Base-by-base conservation (phyloP, 1,139 yeast genomes). In the Meyerozyma elateridarum region DNA sequence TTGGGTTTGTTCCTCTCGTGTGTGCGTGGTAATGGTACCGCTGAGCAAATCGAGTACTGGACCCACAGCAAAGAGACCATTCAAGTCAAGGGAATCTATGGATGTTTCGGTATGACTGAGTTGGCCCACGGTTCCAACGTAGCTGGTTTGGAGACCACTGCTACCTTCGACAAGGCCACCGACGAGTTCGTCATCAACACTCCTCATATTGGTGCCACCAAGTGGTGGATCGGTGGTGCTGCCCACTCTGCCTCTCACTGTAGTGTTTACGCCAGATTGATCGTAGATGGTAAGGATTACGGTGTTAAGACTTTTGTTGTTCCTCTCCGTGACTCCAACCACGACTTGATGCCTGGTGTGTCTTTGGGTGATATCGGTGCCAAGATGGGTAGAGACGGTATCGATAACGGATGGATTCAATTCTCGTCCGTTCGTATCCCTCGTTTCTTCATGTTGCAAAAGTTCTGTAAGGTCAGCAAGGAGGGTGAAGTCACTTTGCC, bases 151-250 rank as follows among this genome's bases (percentile, higher is more conserved):
- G 71, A 67, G 49, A 66, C 73, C 34, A 65, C 71, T 30, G 73
- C 73, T 36, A 62, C 69, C 32, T 66, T 58, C 38, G 70, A 66
- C 45, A 45, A 46, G 33, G 63, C 55, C 28, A 54, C 46, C 25
- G 73, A 67, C 40, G 68, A 64, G 47, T 67, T 67, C 36, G 43
- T 66, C 46, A 62, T 67, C 44, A 59, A 66, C 49, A 67, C 73
- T 28, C 73, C 73, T 5, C 70, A 66, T 46, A 58, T 66, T 44
- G 70, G 73, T 46, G 73, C 73, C 39, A 65, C 73, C 40, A 67
- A 67, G 47, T 67, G 73, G 73, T 67, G 73, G 73, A 67, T 67
- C 34, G 73, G 73, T 34, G 73, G 73, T 45, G 72, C 73, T 36
- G 72, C 73, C 31, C 73, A 67, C 48, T 61, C 70, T n/a, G 61